These are phyloP conservation scores for Daedaleopsis nitida DNA, from an alignment of 768 basidiomycete species.

Conservation along the genomic window DNA sequence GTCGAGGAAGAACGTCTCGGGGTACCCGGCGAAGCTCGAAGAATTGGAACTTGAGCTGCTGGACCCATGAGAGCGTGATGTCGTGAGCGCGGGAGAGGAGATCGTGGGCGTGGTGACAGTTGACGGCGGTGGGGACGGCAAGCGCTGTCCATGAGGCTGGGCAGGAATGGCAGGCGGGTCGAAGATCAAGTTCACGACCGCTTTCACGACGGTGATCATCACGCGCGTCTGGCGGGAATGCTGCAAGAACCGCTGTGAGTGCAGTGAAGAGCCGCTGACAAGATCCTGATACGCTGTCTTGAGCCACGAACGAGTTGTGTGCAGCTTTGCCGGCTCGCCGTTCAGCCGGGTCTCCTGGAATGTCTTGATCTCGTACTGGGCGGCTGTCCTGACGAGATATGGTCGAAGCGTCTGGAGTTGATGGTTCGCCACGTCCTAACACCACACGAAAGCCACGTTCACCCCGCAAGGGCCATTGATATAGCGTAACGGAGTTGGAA, in stretches of 20 bases:
- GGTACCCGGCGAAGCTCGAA: slow-evolving; percentile 48
- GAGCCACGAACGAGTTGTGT: slow-evolving; percentile 68
- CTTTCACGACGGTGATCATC: slow-evolving; percentile 23
- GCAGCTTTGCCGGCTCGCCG: slow-evolving; percentile 39
- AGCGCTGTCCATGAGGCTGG: slow-evolving; percentile 3
- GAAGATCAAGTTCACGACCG: slow-evolving; percentile 29
- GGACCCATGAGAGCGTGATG: slow-evolving; percentile 37
- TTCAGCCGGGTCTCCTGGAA: slow-evolving; percentile 59
- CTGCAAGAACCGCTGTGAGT: slow-evolving; percentile 12
- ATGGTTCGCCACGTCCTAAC: slow-evolving; percentile 93
- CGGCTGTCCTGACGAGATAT: slow-evolving; percentile 80
- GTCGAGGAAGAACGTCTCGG: slow-evolving; percentile 84
- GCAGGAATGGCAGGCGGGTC: slow-evolving; percentile 20
- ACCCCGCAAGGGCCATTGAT: background rate
- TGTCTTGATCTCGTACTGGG: slow-evolving; percentile 76
- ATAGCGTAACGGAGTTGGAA: background rate
- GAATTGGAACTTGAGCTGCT: slow-evolving; percentile 25
- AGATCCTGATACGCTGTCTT: slow-evolving; percentile 47
- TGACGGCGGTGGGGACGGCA: slow-evolving; percentile 4
- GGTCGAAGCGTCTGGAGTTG: slow-evolving; percentile 91
- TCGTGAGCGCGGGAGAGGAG: slow-evolving; percentile 21
- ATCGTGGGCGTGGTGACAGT: slow-evolving; percentile 12
- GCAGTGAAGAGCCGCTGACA: slow-evolving; percentile 6
- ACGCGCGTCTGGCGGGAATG: slow-evolving; percentile 34
- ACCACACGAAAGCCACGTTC: slow-evolving; percentile 6